Evolutionary conservation across 768 basidiomycete species (phyloP).

Genomic region (Leucogyrophana mollusca): DNA sequence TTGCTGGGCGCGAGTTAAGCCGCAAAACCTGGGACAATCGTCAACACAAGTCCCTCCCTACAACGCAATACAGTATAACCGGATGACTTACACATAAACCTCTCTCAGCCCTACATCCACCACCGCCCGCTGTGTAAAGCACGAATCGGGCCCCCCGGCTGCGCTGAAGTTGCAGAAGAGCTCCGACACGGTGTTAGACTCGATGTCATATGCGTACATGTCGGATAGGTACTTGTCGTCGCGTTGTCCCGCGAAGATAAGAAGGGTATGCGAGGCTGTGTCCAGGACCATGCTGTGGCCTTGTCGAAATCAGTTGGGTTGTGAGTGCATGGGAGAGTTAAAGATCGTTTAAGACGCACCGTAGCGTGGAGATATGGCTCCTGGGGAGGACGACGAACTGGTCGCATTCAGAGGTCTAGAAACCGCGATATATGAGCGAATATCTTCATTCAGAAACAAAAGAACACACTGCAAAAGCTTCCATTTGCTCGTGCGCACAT

Average conservation of each 20-base stretch:
- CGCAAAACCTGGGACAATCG: constrained; percentile 59
- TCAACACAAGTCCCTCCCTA: too few species aligned
- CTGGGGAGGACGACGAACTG: constrained; percentile 26
- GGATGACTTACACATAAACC: constrained; percentile 63
- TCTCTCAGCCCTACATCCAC: constrained; percentile 62
- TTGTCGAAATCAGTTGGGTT: too few species aligned
- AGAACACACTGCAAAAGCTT: constrained; percentile 58
- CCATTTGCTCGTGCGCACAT: constrained; percentile 67
- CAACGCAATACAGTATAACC: background rate
- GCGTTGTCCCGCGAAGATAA: constrained; percentile 74
- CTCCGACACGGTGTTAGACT: constrained; percentile 55
- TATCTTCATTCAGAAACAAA: too few species aligned
- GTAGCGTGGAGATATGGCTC: constrained; percentile 56
- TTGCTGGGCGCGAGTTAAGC: constrained; percentile 46
- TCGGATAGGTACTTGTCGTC: constrained; percentile 68
- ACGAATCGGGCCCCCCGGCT: constrained; percentile 66
- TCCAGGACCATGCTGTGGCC: constrained; percentile 86
- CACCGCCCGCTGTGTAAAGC: constrained; percentile 73
- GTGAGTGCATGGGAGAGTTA: background rate
- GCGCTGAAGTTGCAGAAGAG: constrained; percentile 61
- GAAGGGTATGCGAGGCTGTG: constrained; percentile 51
- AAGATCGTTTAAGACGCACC: constrained; percentile 44
- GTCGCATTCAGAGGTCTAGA: constrained; percentile 22
- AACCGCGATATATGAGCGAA: background rate
- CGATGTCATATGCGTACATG: constrained; percentile 73